Percentiles rank a stretch among this genome's conserved stretches.
These are phyloP conservation scores for Penicillium sp. DNA, from an alignment of 2,329 filamentous ascomycete genomes.

Conservation along the genomic window DNA sequence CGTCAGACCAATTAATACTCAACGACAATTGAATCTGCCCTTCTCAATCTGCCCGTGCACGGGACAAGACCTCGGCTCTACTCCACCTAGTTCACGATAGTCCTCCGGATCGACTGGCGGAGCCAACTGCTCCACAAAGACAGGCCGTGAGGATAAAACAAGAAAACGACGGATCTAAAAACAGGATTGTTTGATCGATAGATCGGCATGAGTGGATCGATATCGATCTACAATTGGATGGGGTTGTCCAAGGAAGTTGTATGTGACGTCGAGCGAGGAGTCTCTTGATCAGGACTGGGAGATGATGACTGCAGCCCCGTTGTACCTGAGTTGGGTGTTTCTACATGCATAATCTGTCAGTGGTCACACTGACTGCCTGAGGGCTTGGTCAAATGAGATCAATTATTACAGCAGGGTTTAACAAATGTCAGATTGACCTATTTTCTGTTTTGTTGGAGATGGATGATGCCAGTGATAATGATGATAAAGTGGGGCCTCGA, in stretches of 20 bases:
- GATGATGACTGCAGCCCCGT: conserved; percentile 2
- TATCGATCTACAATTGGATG: not conserved
- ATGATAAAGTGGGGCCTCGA: too few species aligned
- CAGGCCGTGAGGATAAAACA: conserved; percentile 11
- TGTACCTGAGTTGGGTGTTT: conserved; percentile 10
- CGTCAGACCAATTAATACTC: not conserved
- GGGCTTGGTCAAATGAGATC: not conserved
- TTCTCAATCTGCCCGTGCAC: conserved; percentile 2
- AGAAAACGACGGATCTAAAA: conserved; percentile 14
- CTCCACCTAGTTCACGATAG: not conserved
- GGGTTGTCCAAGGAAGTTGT: not conserved
- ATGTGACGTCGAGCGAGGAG: conserved; percentile 2
- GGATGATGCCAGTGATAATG: too few species aligned
- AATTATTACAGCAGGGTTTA: not conserved
- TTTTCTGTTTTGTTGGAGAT: not conserved
- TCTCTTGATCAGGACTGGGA: conserved; percentile 3
- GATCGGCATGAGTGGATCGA: conserved; percentile 14
- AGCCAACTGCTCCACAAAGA: conserved; percentile 2
- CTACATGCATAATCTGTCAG: not conserved
- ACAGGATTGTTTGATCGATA: conserved; percentile 19
- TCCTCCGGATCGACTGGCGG: not conserved
- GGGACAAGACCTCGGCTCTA: not conserved
- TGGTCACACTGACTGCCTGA: not conserved
- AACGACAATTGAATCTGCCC: not conserved
- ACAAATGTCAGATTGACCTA: not conserved